Evolutionary conservation across 495 filamentous ascomycete genomes (phyloP).

Genomic region (Geoglossum glabrum): DNA sequence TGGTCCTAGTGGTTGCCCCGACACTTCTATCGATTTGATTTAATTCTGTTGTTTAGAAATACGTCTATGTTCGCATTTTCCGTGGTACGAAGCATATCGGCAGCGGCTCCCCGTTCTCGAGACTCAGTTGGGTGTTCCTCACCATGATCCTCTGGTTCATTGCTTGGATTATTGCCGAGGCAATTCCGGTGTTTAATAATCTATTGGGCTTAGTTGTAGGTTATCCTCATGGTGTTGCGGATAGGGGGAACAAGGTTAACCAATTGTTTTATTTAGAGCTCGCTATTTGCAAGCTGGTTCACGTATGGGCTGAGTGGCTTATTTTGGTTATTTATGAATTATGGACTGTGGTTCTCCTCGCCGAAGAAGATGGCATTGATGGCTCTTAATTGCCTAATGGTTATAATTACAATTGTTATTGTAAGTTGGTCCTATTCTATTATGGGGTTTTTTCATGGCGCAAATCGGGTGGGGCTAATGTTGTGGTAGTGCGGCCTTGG

Average conservation of each 20-base stretch:
- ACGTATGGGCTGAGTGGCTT: conserved; percentile 24
- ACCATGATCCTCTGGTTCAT: conserved; percentile 37
- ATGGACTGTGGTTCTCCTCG: conserved; percentile 24
- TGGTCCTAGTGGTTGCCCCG: background rate
- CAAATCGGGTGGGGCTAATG: background rate
- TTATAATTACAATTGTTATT: background rate
- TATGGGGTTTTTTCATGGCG: background rate
- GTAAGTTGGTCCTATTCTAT: background rate
- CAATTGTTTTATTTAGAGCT: conserved; percentile 9
- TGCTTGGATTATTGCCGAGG: conserved; percentile 51
- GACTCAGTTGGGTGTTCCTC: conserved; percentile 36
- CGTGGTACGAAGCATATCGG: conserved; percentile 36
- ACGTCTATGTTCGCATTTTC: conserved; percentile 44
- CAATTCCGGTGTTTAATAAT: conserved; percentile 52
- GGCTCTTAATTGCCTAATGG: background rate
- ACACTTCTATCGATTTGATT: conserved; percentile 20
- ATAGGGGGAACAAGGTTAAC: background rate
- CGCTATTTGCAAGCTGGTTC: conserved; percentile 21
- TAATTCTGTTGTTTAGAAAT: conserved; percentile 22
- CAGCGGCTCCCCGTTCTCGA: conserved; percentile 23
- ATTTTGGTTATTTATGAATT: conserved; percentile 28
- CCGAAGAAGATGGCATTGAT: conserved; percentile 26
- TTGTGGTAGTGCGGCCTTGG: background rate
- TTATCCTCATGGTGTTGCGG: background rate
- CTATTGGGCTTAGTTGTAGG: conserved; percentile 31